Base-by-base conservation (phyloP, 352 stramenopile species). In the Pythium insidiosum region DNA sequence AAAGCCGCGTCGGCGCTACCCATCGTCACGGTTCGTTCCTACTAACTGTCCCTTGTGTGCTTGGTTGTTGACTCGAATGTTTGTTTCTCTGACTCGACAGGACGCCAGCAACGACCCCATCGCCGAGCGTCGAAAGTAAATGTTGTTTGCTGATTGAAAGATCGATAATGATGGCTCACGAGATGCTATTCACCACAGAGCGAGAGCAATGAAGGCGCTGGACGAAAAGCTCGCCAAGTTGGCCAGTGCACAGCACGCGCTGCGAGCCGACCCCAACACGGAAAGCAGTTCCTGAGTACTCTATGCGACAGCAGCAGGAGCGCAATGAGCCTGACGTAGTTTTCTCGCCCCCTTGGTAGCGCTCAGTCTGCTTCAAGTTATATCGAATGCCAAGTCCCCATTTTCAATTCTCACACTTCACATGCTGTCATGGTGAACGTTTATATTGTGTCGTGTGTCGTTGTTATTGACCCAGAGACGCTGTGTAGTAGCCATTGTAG, bases 151-250 rank as follows among this genome's bases (percentile, higher is more conserved):
- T 25, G 1, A 52, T 7, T 9, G 10, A n/a, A 21, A 1, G 34
- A 29, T 22, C 28, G 12, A 26, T 24, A 23, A 26, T 26, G 43
- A 21, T 26, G 10, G n/a, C n/a, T n/a, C n/a, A n/a, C n/a, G 44
- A 33, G 11, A 35, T 4, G n/a, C 12, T 38, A 20, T 30, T 5
- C 31, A 10, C 45, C 20, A 41, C 40, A 94, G 81, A 62, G 81
- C 78, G 28, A 65, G 81, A 54, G 81, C 81, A 10, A 91, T 94
- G 78, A 89, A 88, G 39, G 81, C 81, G 20, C 59, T 94, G n/a
- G 81, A 94, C 38, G 81, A 90, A 46, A 94, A 94, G 29, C 56
- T 94, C 21, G 81, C 81, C 25, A 94, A 94, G 43, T 57, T 94
- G 21, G 81, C 81, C 9, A 57, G 47, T 24, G 37, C 53, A 2